Conservation (phyloP, 257 asterid genomes). For the Solanum neorickii region DNA sequence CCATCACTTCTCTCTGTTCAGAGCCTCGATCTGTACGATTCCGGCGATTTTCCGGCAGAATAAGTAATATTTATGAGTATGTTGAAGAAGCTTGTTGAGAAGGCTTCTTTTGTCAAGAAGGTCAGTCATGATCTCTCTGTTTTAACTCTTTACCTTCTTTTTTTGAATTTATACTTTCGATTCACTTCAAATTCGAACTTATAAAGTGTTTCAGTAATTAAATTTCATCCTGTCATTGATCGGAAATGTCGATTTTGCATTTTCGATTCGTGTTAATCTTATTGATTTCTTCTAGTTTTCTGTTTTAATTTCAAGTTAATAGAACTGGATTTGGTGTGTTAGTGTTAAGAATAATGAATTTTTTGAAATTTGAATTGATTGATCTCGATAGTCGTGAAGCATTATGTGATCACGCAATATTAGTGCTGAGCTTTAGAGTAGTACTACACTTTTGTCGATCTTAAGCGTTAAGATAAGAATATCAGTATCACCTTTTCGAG, state of each 20-base stretch:
- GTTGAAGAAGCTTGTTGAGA: conserved; percentile 73
- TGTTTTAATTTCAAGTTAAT: neutral
- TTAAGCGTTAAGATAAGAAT: neutral
- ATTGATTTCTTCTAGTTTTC: neutral
- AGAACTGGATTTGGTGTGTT: neutral
- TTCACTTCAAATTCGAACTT: neutral
- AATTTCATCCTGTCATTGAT: neutral
- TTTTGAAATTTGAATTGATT: neutral
- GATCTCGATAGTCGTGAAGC: neutral
- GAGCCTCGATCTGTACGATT: neutral
- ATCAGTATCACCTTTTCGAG: neutral
- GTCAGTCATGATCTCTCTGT: conserved; percentile 11
- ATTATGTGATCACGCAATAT: neutral
- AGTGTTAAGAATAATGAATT: neutral
- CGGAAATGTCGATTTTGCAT: neutral
- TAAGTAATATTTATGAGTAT: neutral
- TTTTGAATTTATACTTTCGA: neutral
- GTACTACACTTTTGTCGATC: neutral
- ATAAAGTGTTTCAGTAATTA: neutral
- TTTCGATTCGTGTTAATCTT: neutral
- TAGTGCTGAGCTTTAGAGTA: neutral
- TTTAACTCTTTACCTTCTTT: neutral
- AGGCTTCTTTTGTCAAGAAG: conserved; percentile 75
- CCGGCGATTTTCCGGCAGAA: neutral
- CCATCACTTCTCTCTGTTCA: neutral